A percentile compares a stretch with the other conserved stretches of the same genome.
Conservation (phyloP, 192 early-diverging fungal species). For the Podila clonocystis region DNA sequence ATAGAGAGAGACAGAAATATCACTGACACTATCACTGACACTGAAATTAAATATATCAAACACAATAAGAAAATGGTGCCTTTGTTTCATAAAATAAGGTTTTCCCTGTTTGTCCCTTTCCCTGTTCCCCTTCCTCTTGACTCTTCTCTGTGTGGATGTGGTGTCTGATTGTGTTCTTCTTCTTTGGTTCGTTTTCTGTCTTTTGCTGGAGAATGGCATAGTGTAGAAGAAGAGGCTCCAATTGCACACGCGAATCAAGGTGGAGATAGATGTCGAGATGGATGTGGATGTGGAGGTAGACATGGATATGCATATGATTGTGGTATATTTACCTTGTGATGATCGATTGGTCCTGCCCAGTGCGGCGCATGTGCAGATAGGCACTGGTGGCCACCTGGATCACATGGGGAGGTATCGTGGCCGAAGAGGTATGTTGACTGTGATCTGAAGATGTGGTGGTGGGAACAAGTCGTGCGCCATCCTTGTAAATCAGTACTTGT, state of each 20-base stretch:
- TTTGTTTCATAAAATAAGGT: too few relatives aligned
- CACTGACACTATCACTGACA: too few relatives aligned
- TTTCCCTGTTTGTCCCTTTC: too few relatives aligned
- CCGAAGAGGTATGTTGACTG: constrained; percentile 37
- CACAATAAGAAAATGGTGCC: too few relatives aligned
- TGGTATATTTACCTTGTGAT: constrained; percentile 77
- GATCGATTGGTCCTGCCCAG: constrained; percentile 90
- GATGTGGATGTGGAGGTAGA: not conserved
- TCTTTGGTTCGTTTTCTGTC: too few relatives aligned
- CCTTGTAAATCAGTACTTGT: constrained; percentile 79
- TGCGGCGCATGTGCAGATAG: constrained; percentile 88
- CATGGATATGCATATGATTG: not conserved
- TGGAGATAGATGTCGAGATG: not conserved
- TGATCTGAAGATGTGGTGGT: constrained; percentile 3
- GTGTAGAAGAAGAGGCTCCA: too few relatives aligned
- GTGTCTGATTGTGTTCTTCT: too few relatives aligned
- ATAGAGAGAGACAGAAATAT: too few relatives aligned
- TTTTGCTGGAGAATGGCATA: too few relatives aligned
- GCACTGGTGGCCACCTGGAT: constrained; percentile 87
- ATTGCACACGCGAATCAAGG: not conserved
- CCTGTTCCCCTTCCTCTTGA: too few relatives aligned
- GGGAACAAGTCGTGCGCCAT: constrained; percentile 43
- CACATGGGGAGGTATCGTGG: constrained; percentile 75
- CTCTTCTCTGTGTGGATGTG: too few relatives aligned
- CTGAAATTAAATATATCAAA: too few relatives aligned